Base-by-base conservation (phyloP, 495 filamentous ascomycete species). In the Evernia prunastri region DNA sequence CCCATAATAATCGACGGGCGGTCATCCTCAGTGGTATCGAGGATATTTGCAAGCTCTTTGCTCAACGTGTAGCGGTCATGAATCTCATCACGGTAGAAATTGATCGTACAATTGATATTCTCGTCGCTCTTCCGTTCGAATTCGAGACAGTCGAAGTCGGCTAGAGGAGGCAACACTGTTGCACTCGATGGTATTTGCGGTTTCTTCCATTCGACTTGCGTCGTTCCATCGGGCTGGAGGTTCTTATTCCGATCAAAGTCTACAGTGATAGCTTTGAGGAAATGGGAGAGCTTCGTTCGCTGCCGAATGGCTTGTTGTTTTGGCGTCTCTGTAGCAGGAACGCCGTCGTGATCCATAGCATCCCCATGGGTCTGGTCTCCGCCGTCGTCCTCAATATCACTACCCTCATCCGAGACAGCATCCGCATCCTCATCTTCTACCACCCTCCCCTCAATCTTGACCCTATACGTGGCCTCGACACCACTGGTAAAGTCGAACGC, bases 121-220 rank as follows among this genome's bases (percentile, higher is more conserved):
- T 96, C 91, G 71, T 99, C 95, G 49, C 90, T 87, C 65, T 87
- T 88, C 8, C 94, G 83, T 79, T 95, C 89, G 76, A 97, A 97
- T 61, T 92, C 89, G 40, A 99, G 77, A 60, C 87, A 86, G 76
- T 96, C 94, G 70, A 97, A 97, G 73, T 95, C 91, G 43, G 87
- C 84, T 23, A 73, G 77, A 47, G 74, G 71, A 4, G 81, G 77
- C 18, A 76, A 67, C 31, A 74, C 68, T 9, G 80, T 74, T 37
- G 81, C 76, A 45, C 82, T 83, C 0, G 80, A 74, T 11, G 81
- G 79, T 57, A 81, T 70, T 63, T 80, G 81, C 3, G 86, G 86
- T 71, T 92, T 89, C 67, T 84, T 82, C 92, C 92, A 91, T 73
- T 85, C 84, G 59, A 85, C 80, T 45, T 86, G 75, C 62, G 89